phyloP scores from a whole-genome alignment of 1,284 basidiomycete species.

The Rhodotorula sp. region DNA sequence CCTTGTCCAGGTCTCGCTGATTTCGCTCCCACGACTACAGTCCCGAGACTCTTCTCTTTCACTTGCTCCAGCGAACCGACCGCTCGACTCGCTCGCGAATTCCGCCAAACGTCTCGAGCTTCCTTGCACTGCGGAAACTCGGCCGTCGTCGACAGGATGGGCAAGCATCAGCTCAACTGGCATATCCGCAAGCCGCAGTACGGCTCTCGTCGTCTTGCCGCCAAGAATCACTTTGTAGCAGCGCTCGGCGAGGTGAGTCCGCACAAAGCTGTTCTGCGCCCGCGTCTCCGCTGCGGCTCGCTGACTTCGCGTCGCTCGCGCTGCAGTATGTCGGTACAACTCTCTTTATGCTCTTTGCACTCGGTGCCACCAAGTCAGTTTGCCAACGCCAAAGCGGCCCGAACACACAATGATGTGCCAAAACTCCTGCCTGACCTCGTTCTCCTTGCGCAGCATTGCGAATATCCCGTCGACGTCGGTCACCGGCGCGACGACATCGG shows the following conservation, averaged over 20 bases:
- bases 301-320: neutral
- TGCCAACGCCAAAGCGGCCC: accelerated
- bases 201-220: slow-evolving; percentile 6
- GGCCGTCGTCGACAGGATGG: neutral
- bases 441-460: too few species aligned
- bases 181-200: slow-evolving; percentile 3
- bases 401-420: too few species aligned
- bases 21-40: too few species aligned
- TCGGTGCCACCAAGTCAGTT: slow-evolving; percentile 10
- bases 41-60: too few species aligned
- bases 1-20: too few species aligned
- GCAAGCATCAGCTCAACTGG: slow-evolving; percentile 2
- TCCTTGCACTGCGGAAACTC: neutral
- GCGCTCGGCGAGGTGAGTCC: slow-evolving; percentile 27
- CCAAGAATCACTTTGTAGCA: slow-evolving; percentile 28
- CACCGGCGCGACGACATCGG: too few species aligned
- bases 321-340: slow-evolving; percentile 33
- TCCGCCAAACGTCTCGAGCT: neutral
- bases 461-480: too few species aligned
- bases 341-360: slow-evolving; percentile 27
- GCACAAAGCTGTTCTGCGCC: too few species aligned
- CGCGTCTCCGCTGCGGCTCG: too few species aligned
- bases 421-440: too few species aligned
- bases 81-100: neutral
- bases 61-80: neutral